A percentile compares a stretch with the other conserved stretches of the same genome.
These are phyloP conservation scores for Podospora anserina DNA, from an alignment of 495 filamentous ascomycete species.

Conservation along the genomic window DNA sequence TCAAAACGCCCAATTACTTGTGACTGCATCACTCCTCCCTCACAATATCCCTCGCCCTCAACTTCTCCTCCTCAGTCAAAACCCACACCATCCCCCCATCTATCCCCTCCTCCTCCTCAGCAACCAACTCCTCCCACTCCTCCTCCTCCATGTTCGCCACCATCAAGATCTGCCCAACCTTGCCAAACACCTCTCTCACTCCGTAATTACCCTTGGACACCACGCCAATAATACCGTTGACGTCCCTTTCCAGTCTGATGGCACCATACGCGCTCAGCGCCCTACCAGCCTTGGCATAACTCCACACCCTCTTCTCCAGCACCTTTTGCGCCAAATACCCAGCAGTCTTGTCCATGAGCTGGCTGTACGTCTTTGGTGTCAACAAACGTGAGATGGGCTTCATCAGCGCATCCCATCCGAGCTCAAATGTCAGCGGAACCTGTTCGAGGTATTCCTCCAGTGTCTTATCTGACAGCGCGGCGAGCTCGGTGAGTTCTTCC, in stretches of 20 bases:
- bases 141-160: slow-evolving; percentile 97
- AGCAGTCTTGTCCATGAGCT: slow-evolving; percentile 67
- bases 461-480: slow-evolving; percentile 49
- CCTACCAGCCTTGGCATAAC: slow-evolving; percentile 58
- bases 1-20: neutral
- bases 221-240: slow-evolving; percentile 71
- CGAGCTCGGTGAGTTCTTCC: slow-evolving; percentile 50
- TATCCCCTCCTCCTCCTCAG: slow-evolving; percentile 31
- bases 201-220: slow-evolving; percentile 77
- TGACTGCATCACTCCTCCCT: slow-evolving; percentile 17
- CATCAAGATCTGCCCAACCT: slow-evolving; percentile 79
- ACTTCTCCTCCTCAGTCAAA: slow-evolving; percentile 53
- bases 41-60: slow-evolving; percentile 51
- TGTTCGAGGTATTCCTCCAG: slow-evolving; percentile 52
- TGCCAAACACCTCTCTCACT: slow-evolving; percentile 74
- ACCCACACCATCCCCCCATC: slow-evolving; percentile 53
- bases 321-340: slow-evolving; percentile 62
- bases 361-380: slow-evolving; percentile 64
- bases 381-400: slow-evolving; percentile 81
- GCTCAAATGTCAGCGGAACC: slow-evolving; percentile 71
- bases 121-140: slow-evolving; percentile 76
- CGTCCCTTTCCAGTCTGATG: slow-evolving; percentile 82
- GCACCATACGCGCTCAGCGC: slow-evolving; percentile 80
- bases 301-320: slow-evolving; percentile 89
- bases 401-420: slow-evolving; percentile 80